Conservation (phyloP, 176 grass and related monocot species). For the Melocanna baccifera region DNA sequence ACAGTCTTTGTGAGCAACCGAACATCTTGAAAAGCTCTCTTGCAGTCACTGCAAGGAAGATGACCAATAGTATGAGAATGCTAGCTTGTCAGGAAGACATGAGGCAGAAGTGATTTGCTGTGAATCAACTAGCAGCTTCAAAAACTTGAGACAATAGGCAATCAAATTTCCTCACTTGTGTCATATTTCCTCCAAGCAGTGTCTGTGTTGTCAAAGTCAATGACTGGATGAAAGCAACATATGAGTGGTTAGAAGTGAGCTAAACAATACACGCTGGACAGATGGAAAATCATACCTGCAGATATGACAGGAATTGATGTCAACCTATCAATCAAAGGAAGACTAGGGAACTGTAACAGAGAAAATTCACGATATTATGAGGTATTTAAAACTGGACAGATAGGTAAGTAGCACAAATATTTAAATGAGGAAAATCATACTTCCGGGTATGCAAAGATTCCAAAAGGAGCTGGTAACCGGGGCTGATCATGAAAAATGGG, state of each 20-base stretch:
- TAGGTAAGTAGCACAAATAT: constrained; percentile 12
- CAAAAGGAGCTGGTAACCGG: constrained; percentile 73
- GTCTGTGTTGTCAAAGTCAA: constrained; percentile 90
- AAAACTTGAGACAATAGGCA: not conserved
- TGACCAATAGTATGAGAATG: constrained; percentile 8
- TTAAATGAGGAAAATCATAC: constrained; percentile 32
- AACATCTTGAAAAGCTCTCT: constrained; percentile 81
- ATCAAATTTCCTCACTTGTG: constrained; percentile 55
- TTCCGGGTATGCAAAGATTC: constrained; percentile 68
- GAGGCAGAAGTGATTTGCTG: not conserved
- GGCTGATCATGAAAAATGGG: constrained; percentile 72
- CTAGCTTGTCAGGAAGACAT: not conserved
- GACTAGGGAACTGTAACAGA: constrained; percentile 63
- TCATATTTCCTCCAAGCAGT: constrained; percentile 91
- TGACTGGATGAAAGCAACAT: constrained; percentile 54
- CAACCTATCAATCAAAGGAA: constrained; percentile 76
- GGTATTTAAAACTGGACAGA: constrained; percentile 16
- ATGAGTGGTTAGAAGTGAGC: constrained; percentile 34
- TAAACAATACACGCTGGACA: constrained; percentile 20
- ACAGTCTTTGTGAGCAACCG: constrained; percentile 78
- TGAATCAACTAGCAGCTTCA: not conserved
- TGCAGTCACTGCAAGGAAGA: constrained; percentile 71
- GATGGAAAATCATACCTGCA: constrained; percentile 51
- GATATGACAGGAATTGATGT: constrained; percentile 79
- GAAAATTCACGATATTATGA: constrained; percentile 24